phyloP scores from a whole-genome alignment of 805 yeast genomes.

The Myxozyma vanderwaltii region DNA sequence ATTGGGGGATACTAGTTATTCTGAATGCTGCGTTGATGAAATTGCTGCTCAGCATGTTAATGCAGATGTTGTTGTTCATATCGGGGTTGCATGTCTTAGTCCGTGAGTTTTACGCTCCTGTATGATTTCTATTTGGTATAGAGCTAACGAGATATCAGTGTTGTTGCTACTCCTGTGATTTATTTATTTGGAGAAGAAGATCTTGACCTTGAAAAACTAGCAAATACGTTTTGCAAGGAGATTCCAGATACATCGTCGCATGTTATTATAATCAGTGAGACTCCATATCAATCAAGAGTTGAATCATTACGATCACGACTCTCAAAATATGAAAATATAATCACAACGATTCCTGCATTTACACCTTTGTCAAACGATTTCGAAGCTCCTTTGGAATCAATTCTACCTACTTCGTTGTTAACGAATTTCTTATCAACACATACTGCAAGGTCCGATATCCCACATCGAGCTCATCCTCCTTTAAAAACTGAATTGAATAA shows the following conservation, averaged over 20 bases:
- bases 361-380: neutral
- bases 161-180: conserved; percentile 69
- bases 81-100: conserved; percentile 92
- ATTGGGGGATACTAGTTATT: conserved; percentile 92
- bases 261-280: conserved; percentile 42
- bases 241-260: conserved; percentile 49
- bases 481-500: conserved; percentile 43
- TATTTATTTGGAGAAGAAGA: conserved; percentile 77
- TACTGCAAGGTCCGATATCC: conserved; percentile 19
- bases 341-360: conserved; percentile 29
- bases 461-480: conserved; percentile 35
- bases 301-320: conserved; percentile 11
- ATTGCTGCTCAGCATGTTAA: conserved; percentile 92
- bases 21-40: conserved; percentile 94
- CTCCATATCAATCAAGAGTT: conserved; percentile 30
- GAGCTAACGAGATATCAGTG: conserved; percentile 35
- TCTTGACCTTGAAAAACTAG: conserved; percentile 49
- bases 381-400: conserved; percentile 12
- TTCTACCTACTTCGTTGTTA: conserved; percentile 12
- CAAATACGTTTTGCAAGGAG: conserved; percentile 47
- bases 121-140: neutral
- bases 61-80: conserved; percentile 85
- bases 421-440: neutral
- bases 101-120: conserved; percentile 42
- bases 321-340: conserved; percentile 14